phyloP scores from a whole-genome alignment of 2,329 filamentous ascomycete genomes.

The Aspergillus tamarii region DNA sequence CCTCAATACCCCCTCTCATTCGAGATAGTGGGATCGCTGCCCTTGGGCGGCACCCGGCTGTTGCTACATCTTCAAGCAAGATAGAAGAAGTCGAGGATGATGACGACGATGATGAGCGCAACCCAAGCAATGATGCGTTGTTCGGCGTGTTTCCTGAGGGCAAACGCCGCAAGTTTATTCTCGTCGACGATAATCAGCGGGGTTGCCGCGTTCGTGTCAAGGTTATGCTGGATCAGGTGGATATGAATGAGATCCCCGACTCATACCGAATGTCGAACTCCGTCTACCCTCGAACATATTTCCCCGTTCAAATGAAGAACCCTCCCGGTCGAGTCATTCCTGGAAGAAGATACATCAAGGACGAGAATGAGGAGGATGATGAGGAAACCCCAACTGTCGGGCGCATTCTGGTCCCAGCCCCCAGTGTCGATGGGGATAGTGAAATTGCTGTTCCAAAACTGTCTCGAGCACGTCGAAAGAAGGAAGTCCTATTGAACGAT shows the following conservation, averaged over 20 bases:
- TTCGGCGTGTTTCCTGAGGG: conserved; percentile 88
- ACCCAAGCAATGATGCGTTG: conserved; percentile 62
- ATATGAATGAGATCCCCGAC: conserved; percentile 94
- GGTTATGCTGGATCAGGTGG: conserved; percentile 88
- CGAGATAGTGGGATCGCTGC: conserved; percentile 57
- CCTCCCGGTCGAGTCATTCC: conserved; percentile 72
- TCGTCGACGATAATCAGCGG: conserved; percentile 86
- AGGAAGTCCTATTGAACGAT: conserved; percentile 90
- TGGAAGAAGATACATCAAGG: conserved; percentile 73
- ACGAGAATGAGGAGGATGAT: conserved; percentile 59
- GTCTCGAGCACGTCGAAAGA: conserved; percentile 69
- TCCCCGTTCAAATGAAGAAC: conserved; percentile 89
- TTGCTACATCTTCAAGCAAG: conserved; percentile 37
- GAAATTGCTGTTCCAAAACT: conserved; percentile 77
- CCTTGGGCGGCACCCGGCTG: conserved; percentile 36
- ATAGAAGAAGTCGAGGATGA: conserved; percentile 23
- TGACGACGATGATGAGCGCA: conserved; percentile 29
- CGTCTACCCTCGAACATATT: conserved; percentile 89
- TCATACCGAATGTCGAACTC: conserved; percentile 89
- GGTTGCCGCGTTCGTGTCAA: conserved; percentile 82
- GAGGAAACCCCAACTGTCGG: conserved; percentile 41
- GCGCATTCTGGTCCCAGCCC: conserved; percentile 61
- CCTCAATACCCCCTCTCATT: conserved; percentile 67
- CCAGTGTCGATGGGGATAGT: conserved; percentile 69
- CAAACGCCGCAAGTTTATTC: conserved; percentile 94